These are phyloP conservation scores for Populus hybrid DNA, from an alignment of 441 rosid species.

Conservation along the genomic window DNA sequence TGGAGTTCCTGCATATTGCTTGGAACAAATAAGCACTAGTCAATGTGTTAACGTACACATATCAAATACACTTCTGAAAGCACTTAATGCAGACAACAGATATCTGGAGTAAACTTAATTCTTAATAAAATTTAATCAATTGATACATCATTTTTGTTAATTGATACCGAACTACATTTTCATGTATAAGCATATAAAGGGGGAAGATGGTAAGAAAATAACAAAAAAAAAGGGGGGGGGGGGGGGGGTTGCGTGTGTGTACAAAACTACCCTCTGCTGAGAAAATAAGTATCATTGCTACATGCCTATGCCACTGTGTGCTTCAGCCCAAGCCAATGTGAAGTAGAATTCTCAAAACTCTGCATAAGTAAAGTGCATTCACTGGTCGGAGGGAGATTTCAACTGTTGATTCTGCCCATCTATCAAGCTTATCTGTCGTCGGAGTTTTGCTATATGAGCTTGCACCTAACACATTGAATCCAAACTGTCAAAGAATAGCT, in stretches of 20 bases:
- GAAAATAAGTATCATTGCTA: constrained; percentile 24
- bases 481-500: constrained; percentile 17
- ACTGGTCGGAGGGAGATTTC: constrained; percentile 56
- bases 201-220: constrained; percentile 3
- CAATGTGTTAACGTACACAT: not conserved
- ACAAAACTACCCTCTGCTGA: constrained; percentile 15
- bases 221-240: not conserved
- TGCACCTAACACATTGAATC: constrained; percentile 60
- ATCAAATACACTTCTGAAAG: constrained; percentile 7
- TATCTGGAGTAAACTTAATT: constrained; percentile 6
- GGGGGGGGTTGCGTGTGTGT: not conserved
- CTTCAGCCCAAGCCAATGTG: constrained; percentile 22
- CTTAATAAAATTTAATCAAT: constrained; percentile 6
- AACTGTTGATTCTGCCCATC: constrained; percentile 70
- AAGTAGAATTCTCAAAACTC: constrained; percentile 22
- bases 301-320: constrained; percentile 22
- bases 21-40: not conserved
- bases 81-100: constrained; percentile 3
- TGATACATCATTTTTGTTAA: constrained; percentile 10
- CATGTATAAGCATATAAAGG: not conserved
- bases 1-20: not conserved
- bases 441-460: constrained; percentile 76
- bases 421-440: constrained; percentile 60
- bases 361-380: constrained; percentile 25
- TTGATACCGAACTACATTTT: too few species aligned